Evolutionary conservation across 139 green algal species (phyloP), one percentile per base, ranked within the genome.

Genomic region (Closterium sp.): DNA sequence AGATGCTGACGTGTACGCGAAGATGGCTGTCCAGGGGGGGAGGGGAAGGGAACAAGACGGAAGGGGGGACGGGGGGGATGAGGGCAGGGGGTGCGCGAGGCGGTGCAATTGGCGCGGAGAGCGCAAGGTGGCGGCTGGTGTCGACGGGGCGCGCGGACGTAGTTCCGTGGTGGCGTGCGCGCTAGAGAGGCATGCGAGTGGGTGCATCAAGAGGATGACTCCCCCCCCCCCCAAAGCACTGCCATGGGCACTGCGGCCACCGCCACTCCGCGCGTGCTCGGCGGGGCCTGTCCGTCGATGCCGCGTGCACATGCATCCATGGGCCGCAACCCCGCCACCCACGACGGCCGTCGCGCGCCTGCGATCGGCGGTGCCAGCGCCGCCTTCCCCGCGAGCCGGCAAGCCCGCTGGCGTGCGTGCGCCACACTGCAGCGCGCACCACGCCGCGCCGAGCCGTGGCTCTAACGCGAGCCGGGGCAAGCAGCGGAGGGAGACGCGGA

Each of bases 1-100:
- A 30, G 89, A 43, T 10, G 91, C 91, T 34, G 89, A 87, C 21
- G 89, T 91, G 64, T 85, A 86, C 25, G 91, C 91, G 85, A 94
- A 90, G n/a, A 94, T 94, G 5, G 91, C 91, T 93, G 91, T 9
- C 36, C 64, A 36, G 33, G 33, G 30, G 30, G 31, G 84, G 84
- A 87, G 30, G 25, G 12, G 12, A 69, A 66, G 31, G 19, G 66
- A 64, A 87, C 31, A 16, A 23, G 33, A 64, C 10, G 23, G 23
- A 16, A 69, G 43, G 23, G 43, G 23, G 23, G 43, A 69, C 12
- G 23, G 43, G 23, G 8, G 23, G 3, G 43, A 23, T 66, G 38
- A 66, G 38, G 38, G 19, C 9, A 10, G 38, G 4, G 38, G 38
- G 38, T 66, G 38, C 12, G 38, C 1, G 3, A 66, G 38, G 38